Base-by-base conservation (phyloP, 495 filamentous ascomycete species). In the Tuber borchii region DNA sequence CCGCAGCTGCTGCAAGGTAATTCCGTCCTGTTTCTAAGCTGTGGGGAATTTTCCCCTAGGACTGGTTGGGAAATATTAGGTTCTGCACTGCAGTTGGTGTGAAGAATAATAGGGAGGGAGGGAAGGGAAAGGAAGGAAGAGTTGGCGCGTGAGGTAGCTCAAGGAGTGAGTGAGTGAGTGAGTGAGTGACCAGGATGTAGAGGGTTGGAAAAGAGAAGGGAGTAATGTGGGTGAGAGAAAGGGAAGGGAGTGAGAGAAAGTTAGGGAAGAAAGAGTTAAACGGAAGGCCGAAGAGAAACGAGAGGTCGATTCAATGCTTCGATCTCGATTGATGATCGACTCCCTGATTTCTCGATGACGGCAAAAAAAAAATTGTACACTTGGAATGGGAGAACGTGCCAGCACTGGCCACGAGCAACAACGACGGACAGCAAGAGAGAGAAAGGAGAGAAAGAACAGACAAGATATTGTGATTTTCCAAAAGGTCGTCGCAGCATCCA, bases 301-400 rank as follows among this genome's bases (percentile, higher is more conserved):
- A 45, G 75, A 70, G 74, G 51, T 71, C 78, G 78, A 79, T 79
- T 79, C 76, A 79, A 79, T 56, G 74, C 51, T 72, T 76, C 78
- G 78, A 79, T 79, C 78, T 79, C 78, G 78, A 79, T 79, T 79
- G 78, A 77, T 77, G 78, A 79, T 79, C 78, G 77, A 73, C 78
- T 71, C 61, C 70, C 78, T 71, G 78, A 69, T 71, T 68, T 69
- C 72, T 73, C 78, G 78, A 79, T 79, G 78, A 73, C 26, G 56
- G 56, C 56, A 77, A 75, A 78, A 73, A 72, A 45, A 65, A 44
- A 56, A 61, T 70, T 69, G 65, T 48, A 70, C 77, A 78, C 26
- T 42, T 72, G 75, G 72, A 72, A 72, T 79, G 16, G 76, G 44
- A 45, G 70, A 68, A 22, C 72, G 73, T 72, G 46, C 74, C 70